These are phyloP conservation scores for Dillenia suffruticosa DNA, from an alignment of 164 flowering plant species.

Conservation along the genomic window DNA sequence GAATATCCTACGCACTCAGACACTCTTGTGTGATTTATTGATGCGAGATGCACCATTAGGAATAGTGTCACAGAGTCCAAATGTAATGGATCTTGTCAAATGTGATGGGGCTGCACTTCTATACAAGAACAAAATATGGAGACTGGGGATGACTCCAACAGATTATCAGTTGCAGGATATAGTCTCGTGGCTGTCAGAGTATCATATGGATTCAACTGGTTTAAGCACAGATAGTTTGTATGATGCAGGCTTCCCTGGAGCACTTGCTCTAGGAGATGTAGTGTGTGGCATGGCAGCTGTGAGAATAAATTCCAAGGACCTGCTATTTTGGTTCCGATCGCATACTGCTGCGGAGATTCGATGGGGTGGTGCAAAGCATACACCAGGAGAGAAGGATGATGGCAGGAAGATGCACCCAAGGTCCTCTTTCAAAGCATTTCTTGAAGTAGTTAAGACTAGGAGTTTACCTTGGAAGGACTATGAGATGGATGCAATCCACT, in stretches of 20 bases:
- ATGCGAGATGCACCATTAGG: constrained; percentile 89
- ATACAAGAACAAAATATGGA: constrained; percentile 63
- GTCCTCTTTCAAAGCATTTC: constrained; percentile 94
- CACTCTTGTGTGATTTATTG: constrained; percentile 92
- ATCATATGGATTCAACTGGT: constrained; percentile 90
- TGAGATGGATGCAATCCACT: constrained; percentile 98
- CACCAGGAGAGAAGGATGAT: constrained; percentile 78
- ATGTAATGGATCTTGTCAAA: constrained; percentile 88
- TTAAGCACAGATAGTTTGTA: constrained; percentile 86
- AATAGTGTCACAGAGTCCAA: constrained; percentile 83
- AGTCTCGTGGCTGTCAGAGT: constrained; percentile 59
- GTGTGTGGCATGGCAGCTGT: constrained; percentile 98
- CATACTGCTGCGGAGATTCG: constrained; percentile 79
- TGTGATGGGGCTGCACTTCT: constrained; percentile 90
- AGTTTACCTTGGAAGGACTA: constrained; percentile 89
- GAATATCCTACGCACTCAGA: constrained; percentile 83
- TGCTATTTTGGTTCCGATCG: constrained; percentile 89
- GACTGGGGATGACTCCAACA: constrained; percentile 61
- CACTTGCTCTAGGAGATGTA: constrained; percentile 61
- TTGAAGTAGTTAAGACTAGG: constrained; percentile 85
- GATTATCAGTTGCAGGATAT: constrained; percentile 64
- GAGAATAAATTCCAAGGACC: constrained; percentile 64
- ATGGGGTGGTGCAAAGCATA: constrained; percentile 99
- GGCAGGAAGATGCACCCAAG: constrained; percentile 90
- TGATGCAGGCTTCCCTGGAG: constrained; percentile 88